Conservation (phyloP, 1,139 yeast genomes). For the Scheffersomyces insectosa region DNA sequence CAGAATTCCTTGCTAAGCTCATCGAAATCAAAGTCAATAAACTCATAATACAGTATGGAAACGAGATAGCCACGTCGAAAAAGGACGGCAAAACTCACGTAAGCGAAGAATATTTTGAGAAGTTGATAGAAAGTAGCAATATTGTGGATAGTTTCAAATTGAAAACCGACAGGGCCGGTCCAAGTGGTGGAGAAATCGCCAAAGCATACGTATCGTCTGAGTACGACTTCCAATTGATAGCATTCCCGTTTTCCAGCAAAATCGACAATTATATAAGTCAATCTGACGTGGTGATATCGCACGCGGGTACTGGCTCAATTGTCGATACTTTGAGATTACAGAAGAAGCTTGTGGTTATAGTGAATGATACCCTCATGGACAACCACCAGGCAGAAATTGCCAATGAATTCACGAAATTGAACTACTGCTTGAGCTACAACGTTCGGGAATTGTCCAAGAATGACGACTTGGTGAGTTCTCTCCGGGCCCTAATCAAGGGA, state of each 20-base stretch:
- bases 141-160: constrained; percentile 11
- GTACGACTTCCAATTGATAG: constrained; percentile 24
- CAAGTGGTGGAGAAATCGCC: constrained; percentile 1
- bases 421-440: constrained; percentile 6
- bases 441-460: neutral
- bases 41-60: constrained; percentile 72
- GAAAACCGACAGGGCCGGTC: constrained; percentile 1
- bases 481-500: neutral
- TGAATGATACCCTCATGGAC: constrained; percentile 72
- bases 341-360: constrained; percentile 66
- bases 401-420: constrained; percentile 42
- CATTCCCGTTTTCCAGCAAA: constrained; percentile 49
- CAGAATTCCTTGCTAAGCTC: constrained; percentile 37
- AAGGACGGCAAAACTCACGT: constrained; percentile 17
- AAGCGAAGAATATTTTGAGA: constrained; percentile 23
- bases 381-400: constrained; percentile 89
- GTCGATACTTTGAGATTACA: constrained; percentile 65
- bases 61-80: constrained; percentile 29
- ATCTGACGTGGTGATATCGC: constrained; percentile 70
- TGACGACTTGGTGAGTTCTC: neutral
- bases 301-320: constrained; percentile 94
- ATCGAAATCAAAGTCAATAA: constrained; percentile 32
- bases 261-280: constrained; percentile 37
- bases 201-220: constrained; percentile 4
- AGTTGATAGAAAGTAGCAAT: constrained; percentile 12